These are phyloP conservation scores for Astrothelium macrocarpum DNA, from an alignment of 495 filamentous ascomycete species.

Conservation along the genomic window DNA sequence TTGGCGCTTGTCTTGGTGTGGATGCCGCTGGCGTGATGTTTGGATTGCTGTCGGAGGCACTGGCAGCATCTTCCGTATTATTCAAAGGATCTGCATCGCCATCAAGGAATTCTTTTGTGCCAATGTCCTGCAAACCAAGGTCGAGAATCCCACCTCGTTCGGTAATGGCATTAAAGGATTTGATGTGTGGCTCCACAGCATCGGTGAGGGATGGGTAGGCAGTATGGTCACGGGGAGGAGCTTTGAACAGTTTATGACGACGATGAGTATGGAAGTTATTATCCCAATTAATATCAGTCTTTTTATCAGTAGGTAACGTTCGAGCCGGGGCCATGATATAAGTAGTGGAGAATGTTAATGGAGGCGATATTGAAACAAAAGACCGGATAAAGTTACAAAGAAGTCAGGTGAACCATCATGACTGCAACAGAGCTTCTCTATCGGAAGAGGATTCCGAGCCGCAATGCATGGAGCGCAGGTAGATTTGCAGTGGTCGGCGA, in stretches of 20 bases:
- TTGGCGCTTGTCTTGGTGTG: conserved; percentile 28
- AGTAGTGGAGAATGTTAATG: conserved; percentile 19
- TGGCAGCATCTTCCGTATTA: conserved; percentile 19
- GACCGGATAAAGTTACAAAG: not conserved
- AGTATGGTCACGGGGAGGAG: conserved; percentile 75
- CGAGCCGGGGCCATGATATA: conserved; percentile 45
- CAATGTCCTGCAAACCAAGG: conserved; percentile 75
- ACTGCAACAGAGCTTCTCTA: not conserved
- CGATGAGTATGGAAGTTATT: conserved; percentile 70
- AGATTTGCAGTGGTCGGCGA: not conserved
- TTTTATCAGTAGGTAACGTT: conserved; percentile 40
- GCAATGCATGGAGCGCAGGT: not conserved
- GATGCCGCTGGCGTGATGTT: conserved; percentile 39
- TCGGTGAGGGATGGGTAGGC: conserved; percentile 79
- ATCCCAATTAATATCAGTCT: conserved; percentile 62
- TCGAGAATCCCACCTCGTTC: conserved; percentile 60
- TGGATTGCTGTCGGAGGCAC: conserved; percentile 18
- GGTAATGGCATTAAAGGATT: conserved; percentile 94
- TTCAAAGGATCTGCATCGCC: conserved; percentile 40
- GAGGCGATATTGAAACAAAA: not conserved
- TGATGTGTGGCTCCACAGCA: conserved; percentile 78
- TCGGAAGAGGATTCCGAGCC: not conserved
- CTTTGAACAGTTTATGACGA: conserved; percentile 75
- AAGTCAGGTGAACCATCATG: not conserved
- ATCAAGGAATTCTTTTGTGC: conserved; percentile 77